phyloP scores from a whole-genome alignment of 2,329 filamentous ascomycete species.

The Fusarium sp. region DNA sequence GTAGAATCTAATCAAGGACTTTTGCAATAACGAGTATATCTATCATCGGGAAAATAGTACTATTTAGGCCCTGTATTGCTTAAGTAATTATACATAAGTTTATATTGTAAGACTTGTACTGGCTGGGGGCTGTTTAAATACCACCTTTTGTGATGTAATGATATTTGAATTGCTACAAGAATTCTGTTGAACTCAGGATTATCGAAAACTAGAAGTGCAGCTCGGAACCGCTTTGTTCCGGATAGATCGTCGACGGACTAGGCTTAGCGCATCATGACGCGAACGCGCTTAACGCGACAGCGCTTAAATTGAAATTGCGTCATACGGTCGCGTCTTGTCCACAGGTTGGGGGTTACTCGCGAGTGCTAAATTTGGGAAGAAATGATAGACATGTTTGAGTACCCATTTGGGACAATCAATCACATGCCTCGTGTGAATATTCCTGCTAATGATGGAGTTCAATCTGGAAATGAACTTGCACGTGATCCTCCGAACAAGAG shows the following conservation, averaged over 20 bases:
- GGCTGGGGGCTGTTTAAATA: background rate
- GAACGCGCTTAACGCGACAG: background rate
- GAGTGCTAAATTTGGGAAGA: background rate
- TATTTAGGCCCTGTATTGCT: background rate
- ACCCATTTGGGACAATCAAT: background rate
- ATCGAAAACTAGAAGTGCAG: accelerated
- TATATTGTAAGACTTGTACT: background rate
- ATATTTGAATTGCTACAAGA: accelerated
- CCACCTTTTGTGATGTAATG: accelerated
- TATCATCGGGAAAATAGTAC: accelerated
- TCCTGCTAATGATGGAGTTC: background rate
- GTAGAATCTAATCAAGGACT: background rate
- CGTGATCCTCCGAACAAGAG: background rate
- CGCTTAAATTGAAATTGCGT: background rate
- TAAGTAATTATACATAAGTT: accelerated
- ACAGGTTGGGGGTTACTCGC: background rate
- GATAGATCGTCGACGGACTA: accelerated
- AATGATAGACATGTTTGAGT: background rate
- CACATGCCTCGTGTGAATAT: background rate
- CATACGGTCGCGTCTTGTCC: background rate
- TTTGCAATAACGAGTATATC: background rate
- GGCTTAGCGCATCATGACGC: background rate
- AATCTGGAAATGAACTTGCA: background rate
- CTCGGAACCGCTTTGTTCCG: background rate
- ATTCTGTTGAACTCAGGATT: accelerated